Percentiles rank a stretch among this genome's conserved stretches.
These are phyloP conservation scores for Mycena latifolia DNA, from an alignment of 768 basidiomycete genomes.

Conservation along the genomic window DNA sequence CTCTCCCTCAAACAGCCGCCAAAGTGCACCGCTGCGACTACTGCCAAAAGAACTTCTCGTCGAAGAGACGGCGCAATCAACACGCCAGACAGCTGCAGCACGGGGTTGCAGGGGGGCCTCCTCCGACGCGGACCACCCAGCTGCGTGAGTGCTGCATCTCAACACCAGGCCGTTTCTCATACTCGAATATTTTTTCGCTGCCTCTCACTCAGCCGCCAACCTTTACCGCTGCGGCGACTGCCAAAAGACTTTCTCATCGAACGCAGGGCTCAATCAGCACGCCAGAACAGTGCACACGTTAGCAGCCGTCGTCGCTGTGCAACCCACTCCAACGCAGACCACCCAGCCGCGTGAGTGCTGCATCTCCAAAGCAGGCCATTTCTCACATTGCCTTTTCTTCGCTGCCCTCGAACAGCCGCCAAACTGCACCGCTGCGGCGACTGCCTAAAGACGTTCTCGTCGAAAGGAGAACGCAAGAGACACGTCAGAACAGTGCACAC, in stretches of 20 bases:
- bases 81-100: conserved; percentile 9
- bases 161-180: conserved; percentile 11
- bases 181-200: conserved; percentile 9
- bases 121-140: conserved; percentile 11
- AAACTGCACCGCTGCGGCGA: no score
- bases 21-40: conserved; percentile 5
- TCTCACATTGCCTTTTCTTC: conserved; percentile 14
- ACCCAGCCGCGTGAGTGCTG: conserved; percentile 11
- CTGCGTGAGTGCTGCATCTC: conserved; percentile 14
- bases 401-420: no score
- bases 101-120: neutral
- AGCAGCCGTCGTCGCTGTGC: conserved; percentile 11
- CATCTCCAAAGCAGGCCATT: conserved; percentile 6
- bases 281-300: conserved; percentile 8
- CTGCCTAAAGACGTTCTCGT: no score
- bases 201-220: neutral
- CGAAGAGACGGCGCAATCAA: conserved; percentile 1
- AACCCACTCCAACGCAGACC: conserved; percentile 5
- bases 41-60: conserved; percentile 13
- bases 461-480: no score
- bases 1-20: neutral
- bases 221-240: neutral
- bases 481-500: no score
- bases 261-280: conserved; percentile 4
- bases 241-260: conserved; percentile 4